A percentile compares a stretch with the other conserved stretches of the same genome.
Conservation (phyloP, 2,329 filamentous ascomycete species). For the Penicillium frequentans region DNA sequence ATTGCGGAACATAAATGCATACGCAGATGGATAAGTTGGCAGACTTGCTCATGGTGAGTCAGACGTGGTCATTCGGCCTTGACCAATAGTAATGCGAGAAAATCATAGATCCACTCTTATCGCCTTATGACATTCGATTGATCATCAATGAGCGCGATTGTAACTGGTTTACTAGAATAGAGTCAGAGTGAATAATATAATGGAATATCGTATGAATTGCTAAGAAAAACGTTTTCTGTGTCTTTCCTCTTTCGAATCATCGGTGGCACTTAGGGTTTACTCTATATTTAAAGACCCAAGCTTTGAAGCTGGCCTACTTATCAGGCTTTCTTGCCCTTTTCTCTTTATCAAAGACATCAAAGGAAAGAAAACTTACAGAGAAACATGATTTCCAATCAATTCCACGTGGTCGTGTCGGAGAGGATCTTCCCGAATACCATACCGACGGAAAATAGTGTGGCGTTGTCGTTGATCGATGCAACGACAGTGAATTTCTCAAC, state of each 20-base stretch:
- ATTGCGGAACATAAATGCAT: too few species aligned
- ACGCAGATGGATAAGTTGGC: too few species aligned
- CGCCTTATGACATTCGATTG: not conserved
- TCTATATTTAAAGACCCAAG: not conserved
- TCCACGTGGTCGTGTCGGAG: constrained; percentile 9
- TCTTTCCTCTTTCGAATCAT: not conserved
- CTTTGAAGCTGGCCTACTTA: not conserved
- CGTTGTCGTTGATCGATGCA: constrained; percentile 38
- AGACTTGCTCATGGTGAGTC: not conserved
- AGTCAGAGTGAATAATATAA: not conserved
- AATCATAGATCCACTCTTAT: not conserved
- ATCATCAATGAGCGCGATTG: not conserved
- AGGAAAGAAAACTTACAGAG: not conserved
- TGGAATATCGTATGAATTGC: not conserved
- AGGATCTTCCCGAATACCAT: constrained; percentile 17
- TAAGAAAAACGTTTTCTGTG: not conserved
- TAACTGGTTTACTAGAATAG: not conserved
- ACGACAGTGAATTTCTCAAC: constrained; percentile 43
- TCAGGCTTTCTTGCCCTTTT: not conserved
- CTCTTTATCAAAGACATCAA: not conserved
- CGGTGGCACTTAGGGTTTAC: not conserved
- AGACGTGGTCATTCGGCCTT: not conserved
- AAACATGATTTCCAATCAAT: not conserved
- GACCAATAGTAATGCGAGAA: not conserved
- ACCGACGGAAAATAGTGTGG: constrained; percentile 7